phyloP scores from a whole-genome alignment of 139 green algal genomes.

The Astrephomene gubernaculifera region DNA sequence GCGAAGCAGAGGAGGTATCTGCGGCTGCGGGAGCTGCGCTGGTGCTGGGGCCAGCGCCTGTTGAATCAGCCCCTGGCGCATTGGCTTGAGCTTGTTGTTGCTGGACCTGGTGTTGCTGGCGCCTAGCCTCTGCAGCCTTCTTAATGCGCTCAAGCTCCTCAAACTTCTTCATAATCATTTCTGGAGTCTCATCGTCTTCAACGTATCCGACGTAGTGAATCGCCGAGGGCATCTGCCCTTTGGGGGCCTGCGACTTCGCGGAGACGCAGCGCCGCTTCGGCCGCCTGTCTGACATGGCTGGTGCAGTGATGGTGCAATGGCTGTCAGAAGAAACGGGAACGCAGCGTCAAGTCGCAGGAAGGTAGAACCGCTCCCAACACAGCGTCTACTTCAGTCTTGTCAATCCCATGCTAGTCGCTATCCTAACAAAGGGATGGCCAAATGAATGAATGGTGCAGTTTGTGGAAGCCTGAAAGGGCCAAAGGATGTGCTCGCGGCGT shows the following conservation, averaged over 20 bases:
- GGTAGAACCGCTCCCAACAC: no score
- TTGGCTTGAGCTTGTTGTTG: background rate
- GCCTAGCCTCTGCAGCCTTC: constrained; percentile 3
- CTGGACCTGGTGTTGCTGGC: constrained; percentile 20
- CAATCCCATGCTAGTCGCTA: no score
- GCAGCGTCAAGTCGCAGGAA: no score
- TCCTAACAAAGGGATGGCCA: no score
- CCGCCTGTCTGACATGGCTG: constrained; percentile 21
- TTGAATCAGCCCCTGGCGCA: no score
- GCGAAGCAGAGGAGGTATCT: no score
- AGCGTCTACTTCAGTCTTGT: no score
- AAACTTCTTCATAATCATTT: constrained; percentile 98
- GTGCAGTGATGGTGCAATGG: no score
- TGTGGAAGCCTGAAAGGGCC: no score
- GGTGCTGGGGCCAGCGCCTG: background rate
- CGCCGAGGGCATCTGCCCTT: constrained; percentile 70
- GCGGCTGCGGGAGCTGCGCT: background rate
- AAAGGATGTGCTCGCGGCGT: no score
- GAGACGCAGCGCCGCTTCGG: constrained; percentile 58
- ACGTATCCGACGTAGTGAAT: constrained; percentile 96
- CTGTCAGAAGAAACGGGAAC: no score
- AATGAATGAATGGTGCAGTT: no score
- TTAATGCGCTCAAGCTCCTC: constrained; percentile 86
- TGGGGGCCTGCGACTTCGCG: background rate
- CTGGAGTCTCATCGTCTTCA: constrained; percentile 94